Evolutionary conservation across 139 green algal species (phyloP).

Genomic region (Chlamydomonas schloesseri): DNA sequence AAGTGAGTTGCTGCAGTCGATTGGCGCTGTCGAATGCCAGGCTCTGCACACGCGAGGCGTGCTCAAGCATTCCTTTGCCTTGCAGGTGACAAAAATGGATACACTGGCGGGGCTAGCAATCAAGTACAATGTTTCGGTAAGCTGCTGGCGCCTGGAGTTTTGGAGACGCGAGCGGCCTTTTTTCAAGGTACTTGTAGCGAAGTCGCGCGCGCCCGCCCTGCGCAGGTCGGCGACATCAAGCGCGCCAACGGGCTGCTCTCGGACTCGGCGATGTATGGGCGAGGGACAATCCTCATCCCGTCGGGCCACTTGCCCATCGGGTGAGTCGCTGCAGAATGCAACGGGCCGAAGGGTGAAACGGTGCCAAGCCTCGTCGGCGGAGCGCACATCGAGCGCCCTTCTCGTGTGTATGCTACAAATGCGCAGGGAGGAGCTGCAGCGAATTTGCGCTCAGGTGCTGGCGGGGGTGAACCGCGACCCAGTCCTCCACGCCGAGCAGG

Average conservation of each 20-base stretch:
- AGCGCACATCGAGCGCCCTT: neutral
- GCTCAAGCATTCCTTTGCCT: neutral
- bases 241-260: conserved; percentile 84
- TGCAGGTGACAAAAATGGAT: conserved; percentile 85
- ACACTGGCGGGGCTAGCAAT: conserved; percentile 89
- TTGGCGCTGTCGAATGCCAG: neutral
- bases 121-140: conserved; percentile 84
- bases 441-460: conserved; percentile 49
- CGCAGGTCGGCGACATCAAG: conserved; percentile 91
- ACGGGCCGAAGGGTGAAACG: neutral
- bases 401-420: too few relatives aligned
- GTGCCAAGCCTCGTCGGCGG: neutral
- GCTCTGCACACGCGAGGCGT: too few relatives aligned
- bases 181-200: neutral
- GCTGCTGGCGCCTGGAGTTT: neutral
- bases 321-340: conserved; percentile 45
- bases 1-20: conserved; percentile 1
- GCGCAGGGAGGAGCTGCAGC: conserved; percentile 55
- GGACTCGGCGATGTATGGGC: conserved; percentile 85
- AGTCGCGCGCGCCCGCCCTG: neutral
- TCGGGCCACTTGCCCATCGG: conserved; percentile 71
- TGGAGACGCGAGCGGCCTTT: too few relatives aligned
- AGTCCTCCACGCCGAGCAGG: conserved; percentile 23
- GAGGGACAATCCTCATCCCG: conserved; percentile 82
- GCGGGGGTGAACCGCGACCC: conserved; percentile 29